A percentile compares a stretch with the other conserved stretches of the same genome.
phyloP scores from a whole-genome alignment of 1,284 basidiomycete species.

The Moniliella sp. region DNA sequence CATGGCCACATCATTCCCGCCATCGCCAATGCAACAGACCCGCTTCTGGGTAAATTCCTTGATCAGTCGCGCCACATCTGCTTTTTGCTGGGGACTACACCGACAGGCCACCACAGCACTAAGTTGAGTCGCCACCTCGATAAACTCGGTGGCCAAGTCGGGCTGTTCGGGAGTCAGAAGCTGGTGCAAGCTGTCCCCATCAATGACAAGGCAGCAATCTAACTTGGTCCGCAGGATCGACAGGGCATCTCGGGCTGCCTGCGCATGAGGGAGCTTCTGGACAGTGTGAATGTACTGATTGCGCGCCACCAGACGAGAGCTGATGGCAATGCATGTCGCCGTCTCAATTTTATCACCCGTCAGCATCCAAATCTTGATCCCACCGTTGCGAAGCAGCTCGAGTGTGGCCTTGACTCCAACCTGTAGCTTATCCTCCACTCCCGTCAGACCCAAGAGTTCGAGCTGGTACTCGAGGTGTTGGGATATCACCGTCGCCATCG shows the following conservation, averaged over 20 bases:
- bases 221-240: slow-evolving; percentile 82
- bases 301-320: slow-evolving; percentile 82
- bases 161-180: no score
- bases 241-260: slow-evolving; percentile 66
- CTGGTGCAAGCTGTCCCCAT: slow-evolving; percentile 84
- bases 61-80: slow-evolving; percentile 81
- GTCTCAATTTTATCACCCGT: slow-evolving; percentile 99
- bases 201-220: slow-evolving; percentile 92
- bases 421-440: slow-evolving; percentile 94
- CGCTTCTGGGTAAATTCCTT: slow-evolving; percentile 70
- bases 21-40: slow-evolving; percentile 91
- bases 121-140: slow-evolving; percentile 80
- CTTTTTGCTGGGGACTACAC: slow-evolving; percentile 95
- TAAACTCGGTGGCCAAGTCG: slow-evolving; percentile 78
- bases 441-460: slow-evolving; percentile 77
- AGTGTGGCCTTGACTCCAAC: slow-evolving; percentile 85
- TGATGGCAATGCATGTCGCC: slow-evolving; percentile 90
- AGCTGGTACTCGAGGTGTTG: slow-evolving; percentile 66
- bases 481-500: slow-evolving; percentile 52
- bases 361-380: slow-evolving; percentile 98
- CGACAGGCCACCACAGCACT: slow-evolving; percentile 90
- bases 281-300: slow-evolving; percentile 96
- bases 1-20: slow-evolving; percentile 87
- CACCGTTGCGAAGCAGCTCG: slow-evolving; percentile 78
- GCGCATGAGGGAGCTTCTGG: slow-evolving; percentile 59